Evolutionary conservation across 805 yeast genomes (phyloP).

Genomic region (Lachancea quebecensis): DNA sequence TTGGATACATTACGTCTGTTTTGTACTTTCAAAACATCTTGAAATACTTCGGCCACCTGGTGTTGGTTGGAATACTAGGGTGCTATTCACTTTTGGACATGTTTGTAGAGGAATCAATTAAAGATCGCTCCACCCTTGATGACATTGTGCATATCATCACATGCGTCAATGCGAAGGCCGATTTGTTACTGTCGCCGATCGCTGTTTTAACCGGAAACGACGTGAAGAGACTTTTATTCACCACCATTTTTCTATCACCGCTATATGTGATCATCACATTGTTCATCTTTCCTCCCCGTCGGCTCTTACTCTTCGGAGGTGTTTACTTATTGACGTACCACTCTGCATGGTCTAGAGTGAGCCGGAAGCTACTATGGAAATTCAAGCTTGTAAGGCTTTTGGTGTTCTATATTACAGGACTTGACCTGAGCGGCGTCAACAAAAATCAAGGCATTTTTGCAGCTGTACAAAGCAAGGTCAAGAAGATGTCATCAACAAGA

Average conservation of each 20-base stretch:
- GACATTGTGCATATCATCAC: constrained; percentile 75
- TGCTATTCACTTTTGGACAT: constrained; percentile 53
- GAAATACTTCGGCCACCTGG: constrained; percentile 75
- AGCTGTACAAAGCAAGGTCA: constrained; percentile 37
- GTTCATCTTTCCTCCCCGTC: constrained; percentile 65
- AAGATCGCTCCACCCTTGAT: constrained; percentile 72
- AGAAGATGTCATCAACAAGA: constrained; percentile 27
- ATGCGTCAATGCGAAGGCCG: constrained; percentile 67
- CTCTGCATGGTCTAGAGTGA: constrained; percentile 75
- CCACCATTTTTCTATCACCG: constrained; percentile 83
- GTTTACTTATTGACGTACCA: constrained; percentile 69
- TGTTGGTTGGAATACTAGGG: constrained; percentile 55
- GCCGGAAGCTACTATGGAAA: constrained; percentile 81
- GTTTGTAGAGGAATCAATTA: constrained; percentile 51
- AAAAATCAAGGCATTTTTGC: constrained; percentile 37
- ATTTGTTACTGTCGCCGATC: constrained; percentile 73
- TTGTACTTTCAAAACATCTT: constrained; percentile 74
- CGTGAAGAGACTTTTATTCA: constrained; percentile 69
- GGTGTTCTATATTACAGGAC: constrained; percentile 79
- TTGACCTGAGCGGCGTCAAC: constrained; percentile 57
- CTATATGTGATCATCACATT: constrained; percentile 64
- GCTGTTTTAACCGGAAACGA: constrained; percentile 74
- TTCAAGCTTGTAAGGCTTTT: constrained; percentile 60
- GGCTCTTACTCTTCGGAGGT: constrained; percentile 53
- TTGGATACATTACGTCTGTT: constrained; percentile 49